Evolutionary conservation across 371 early-diverging fungal species (phyloP).

Genomic region (Dichotomocladium elegans): DNA sequence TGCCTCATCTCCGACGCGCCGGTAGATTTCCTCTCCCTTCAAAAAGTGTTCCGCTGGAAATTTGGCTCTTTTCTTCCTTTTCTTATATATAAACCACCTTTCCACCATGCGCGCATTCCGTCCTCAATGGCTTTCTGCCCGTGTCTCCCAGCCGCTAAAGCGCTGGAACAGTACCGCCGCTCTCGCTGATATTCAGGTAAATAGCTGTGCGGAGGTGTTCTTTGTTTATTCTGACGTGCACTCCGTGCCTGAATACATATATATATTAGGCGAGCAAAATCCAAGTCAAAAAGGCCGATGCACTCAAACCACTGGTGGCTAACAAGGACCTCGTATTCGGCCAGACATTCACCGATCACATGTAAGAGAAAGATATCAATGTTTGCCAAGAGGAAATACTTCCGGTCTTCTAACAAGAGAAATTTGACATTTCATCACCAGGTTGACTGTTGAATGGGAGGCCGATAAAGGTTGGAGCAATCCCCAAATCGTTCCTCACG

Average conservation of each 20-base stretch:
- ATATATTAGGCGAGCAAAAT: constrained; percentile 48
- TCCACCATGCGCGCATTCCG: constrained; percentile 7
- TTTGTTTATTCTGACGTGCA: background rate
- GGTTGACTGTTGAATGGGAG: constrained; percentile 75
- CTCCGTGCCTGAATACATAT: no score
- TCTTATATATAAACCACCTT: background rate
- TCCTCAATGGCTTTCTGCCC: constrained; percentile 1
- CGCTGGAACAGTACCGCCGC: constrained; percentile 17
- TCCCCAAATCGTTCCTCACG: constrained; percentile 78
- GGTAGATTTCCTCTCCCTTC: no score
- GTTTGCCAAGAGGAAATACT: background rate
- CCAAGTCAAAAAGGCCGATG: constrained; percentile 31
- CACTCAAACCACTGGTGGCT: constrained; percentile 62
- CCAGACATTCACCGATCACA: constrained; percentile 90
- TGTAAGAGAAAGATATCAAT: constrained; percentile 43
- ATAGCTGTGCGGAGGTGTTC: background rate
- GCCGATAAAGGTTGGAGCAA: constrained; percentile 74
- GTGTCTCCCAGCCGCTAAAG: constrained; percentile 6
- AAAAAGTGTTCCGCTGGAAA: no score
- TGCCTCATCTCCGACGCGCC: no score
- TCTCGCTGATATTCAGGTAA: constrained; percentile 12
- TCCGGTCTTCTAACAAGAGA: no score
- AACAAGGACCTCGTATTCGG: constrained; percentile 88
- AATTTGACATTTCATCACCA: background rate
- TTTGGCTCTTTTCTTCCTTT: background rate